Conservation (phyloP, 495 filamentous ascomycete species). For the Letharia lupina region DNA sequence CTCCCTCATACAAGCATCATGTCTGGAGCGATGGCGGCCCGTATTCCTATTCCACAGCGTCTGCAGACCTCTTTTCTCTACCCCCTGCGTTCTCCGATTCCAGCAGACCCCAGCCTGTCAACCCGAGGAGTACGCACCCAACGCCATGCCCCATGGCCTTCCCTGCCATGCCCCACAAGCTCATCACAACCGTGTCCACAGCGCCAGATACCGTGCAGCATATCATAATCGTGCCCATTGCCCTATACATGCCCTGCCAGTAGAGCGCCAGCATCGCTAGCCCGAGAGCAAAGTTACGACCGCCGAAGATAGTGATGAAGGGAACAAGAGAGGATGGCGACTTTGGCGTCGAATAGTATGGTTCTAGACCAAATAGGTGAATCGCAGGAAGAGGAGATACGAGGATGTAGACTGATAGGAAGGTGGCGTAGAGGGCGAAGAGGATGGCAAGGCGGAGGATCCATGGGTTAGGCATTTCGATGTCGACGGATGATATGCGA, state of each 20-base stretch:
- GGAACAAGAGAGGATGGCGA: background rate
- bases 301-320: background rate
- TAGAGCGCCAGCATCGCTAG: background rate
- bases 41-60: too few species aligned
- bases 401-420: background rate
- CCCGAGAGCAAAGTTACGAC: background rate
- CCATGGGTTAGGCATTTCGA: background rate
- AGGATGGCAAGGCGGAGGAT: background rate
- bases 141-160: background rate
- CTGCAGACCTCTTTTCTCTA: background rate
- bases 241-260: background rate
- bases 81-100: background rate
- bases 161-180: background rate
- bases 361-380: background rate
- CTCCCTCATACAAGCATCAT: background rate
- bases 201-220: background rate
- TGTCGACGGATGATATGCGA: background rate
- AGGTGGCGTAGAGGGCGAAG: background rate
- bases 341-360: background rate
- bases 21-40: background rate
- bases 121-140: background rate
- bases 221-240: background rate
- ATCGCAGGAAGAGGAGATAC: background rate
- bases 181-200: background rate
- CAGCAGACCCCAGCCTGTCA: background rate